These are phyloP conservation scores for Capsella bursapastoris DNA, from an alignment of 345 rosid species.

Conservation along the genomic window DNA sequence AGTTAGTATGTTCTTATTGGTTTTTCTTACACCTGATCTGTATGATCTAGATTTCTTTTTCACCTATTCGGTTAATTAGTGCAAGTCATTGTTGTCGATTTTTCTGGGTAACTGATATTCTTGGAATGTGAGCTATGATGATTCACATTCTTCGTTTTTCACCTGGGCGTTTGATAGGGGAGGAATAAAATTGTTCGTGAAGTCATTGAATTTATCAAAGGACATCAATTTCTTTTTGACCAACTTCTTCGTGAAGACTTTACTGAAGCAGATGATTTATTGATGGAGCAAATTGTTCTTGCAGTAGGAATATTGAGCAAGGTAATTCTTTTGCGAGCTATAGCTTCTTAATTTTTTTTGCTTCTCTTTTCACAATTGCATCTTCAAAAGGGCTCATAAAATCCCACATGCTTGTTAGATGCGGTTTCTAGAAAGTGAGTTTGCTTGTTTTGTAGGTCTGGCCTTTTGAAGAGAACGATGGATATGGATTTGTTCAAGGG, in stretches of 20 bases:
- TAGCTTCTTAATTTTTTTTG: neutral
- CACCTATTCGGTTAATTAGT: neutral
- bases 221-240: conserved; percentile 77
- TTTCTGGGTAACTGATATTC: conserved; percentile 12
- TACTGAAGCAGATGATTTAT: conserved; percentile 68
- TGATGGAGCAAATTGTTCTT: conserved; percentile 88
- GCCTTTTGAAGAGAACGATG: conserved; percentile 91
- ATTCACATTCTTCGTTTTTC: conserved; percentile 8
- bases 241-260: conserved; percentile 81
- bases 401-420: conserved; percentile 24
- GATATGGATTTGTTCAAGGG: conserved; percentile 87
- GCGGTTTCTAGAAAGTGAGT: conserved; percentile 10
- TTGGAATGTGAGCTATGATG: conserved; percentile 9
- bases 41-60: conserved; percentile 6
- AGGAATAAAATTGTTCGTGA: conserved; percentile 90
- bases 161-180: conserved; percentile 54
- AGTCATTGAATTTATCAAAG: conserved; percentile 78
- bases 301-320: conserved; percentile 90
- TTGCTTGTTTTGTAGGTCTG: conserved; percentile 65
- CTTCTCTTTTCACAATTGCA: conserved; percentile 22
- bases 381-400: conserved; percentile 15
- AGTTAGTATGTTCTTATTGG: neutral
- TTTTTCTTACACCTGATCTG: neutral
- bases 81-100: neutral
- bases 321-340: conserved; percentile 48